Evolutionary conservation across 495 filamentous ascomycete genomes (phyloP).

Genomic region (Aspergillus steynii): DNA sequence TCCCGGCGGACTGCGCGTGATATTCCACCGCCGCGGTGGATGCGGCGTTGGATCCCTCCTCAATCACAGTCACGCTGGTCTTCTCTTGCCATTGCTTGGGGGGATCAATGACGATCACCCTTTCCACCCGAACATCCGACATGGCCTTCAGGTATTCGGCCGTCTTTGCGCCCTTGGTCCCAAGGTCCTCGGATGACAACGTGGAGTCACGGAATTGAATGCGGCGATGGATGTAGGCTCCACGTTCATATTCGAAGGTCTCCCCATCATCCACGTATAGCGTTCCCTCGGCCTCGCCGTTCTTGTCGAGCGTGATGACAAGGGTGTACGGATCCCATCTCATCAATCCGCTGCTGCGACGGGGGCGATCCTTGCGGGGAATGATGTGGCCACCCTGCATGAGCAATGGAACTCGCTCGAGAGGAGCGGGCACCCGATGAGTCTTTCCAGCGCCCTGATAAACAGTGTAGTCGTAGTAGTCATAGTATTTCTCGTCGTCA

Average conservation of each 20-base stretch:
- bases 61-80: constrained; percentile 64
- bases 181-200: constrained; percentile 51
- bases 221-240: constrained; percentile 80
- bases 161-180: constrained; percentile 59
- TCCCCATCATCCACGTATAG: constrained; percentile 95
- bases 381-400: constrained; percentile 93
- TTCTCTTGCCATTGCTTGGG: constrained; percentile 69
- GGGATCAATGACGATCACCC: constrained; percentile 77
- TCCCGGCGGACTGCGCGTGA: constrained; percentile 56
- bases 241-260: constrained; percentile 81
- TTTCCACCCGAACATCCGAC: constrained; percentile 75
- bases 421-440: constrained; percentile 69
- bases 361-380: constrained; percentile 81
- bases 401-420: constrained; percentile 82
- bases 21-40: constrained; percentile 59
- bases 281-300: constrained; percentile 72
- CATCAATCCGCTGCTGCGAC: constrained; percentile 85
- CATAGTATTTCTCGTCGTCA: constrained; percentile 84
- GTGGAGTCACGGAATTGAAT: constrained; percentile 63
- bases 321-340: constrained; percentile 92
- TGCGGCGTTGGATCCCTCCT: constrained; percentile 63
- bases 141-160: constrained; percentile 75
- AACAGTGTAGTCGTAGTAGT: constrained; percentile 84
- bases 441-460: constrained; percentile 68
- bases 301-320: constrained; percentile 70